Percentiles rank a stretch among this genome's conserved stretches.
phyloP scores from a whole-genome alignment of 192 early-diverging fungal species.

The Coemansia sp. region DNA sequence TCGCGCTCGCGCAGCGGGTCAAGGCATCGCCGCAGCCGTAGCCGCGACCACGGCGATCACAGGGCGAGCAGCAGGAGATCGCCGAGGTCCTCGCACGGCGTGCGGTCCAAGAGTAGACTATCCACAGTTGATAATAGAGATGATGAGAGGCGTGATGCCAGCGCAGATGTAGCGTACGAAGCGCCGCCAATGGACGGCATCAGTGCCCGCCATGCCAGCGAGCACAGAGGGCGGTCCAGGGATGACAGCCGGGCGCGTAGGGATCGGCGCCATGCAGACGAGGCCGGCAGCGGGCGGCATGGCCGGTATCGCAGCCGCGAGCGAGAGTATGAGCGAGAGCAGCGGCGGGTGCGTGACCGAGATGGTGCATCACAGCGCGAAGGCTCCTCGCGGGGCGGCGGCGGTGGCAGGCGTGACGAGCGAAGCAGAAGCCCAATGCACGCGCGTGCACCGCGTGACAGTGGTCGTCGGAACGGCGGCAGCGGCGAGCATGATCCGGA shows the following conservation, averaged over 20 bases:
- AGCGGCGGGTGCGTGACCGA: constrained; percentile 6
- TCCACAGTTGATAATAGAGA: constrained; percentile 6
- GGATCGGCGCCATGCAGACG: not conserved
- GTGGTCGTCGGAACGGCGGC: not conserved
- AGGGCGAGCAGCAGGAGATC: constrained; percentile 13
- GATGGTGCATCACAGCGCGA: constrained; percentile 1
- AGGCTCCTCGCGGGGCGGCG: constrained; percentile 4
- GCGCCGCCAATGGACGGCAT: constrained; percentile 16
- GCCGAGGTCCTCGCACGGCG: constrained; percentile 1
- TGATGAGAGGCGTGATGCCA: constrained; percentile 9
- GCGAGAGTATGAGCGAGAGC: constrained; percentile 4
- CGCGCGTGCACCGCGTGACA: constrained; percentile 7
- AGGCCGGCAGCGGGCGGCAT: not conserved
- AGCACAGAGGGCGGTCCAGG: constrained; percentile 1
- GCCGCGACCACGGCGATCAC: not conserved
- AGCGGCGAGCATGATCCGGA: constrained; percentile 4
- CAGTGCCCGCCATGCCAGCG: not conserved
- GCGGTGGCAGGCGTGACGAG: constrained; percentile 9
- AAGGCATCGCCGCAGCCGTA: constrained; percentile 6
- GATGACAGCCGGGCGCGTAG: constrained; percentile 5
- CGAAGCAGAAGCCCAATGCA: constrained; percentile 37
- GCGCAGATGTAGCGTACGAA: not conserved
- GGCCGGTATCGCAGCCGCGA: constrained; percentile 4
- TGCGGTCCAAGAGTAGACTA: constrained; percentile 5
- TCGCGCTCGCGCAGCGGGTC: not conserved